Evolutionary conservation across 1,284 basidiomycete genomes (phyloP).

Genomic region (Ustilago crameri): DNA sequence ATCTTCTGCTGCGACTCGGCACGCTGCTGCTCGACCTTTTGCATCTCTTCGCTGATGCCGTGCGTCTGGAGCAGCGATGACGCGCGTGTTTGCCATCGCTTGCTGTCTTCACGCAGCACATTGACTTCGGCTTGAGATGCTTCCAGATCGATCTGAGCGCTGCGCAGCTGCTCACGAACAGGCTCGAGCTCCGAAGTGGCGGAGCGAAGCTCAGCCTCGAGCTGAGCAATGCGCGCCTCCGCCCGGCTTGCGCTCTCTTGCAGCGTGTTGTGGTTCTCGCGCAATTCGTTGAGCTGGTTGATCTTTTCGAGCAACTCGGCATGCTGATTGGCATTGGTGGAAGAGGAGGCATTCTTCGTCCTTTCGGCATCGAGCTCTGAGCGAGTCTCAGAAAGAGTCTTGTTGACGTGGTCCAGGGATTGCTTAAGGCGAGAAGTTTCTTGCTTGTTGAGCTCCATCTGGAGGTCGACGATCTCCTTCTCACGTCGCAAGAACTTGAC

Average conservation of each 20-base stretch:
- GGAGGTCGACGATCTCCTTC: slow-evolving; percentile 88
- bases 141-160: slow-evolving; percentile 79
- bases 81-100: slow-evolving; percentile 86
- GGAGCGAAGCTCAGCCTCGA: slow-evolving; percentile 70
- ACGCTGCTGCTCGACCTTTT: slow-evolving; percentile 62
- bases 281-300: slow-evolving; percentile 84
- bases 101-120: slow-evolving; percentile 81
- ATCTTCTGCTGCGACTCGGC: slow-evolving; percentile 49
- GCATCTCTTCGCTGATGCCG: slow-evolving; percentile 77
- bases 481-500: slow-evolving; percentile 85
- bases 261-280: slow-evolving; percentile 87
- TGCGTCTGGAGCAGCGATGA: slow-evolving; percentile 83
- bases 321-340: slow-evolving; percentile 78
- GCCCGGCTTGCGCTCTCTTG: slow-evolving; percentile 80
- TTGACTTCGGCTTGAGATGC: slow-evolving; percentile 77
- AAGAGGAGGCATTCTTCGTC: slow-evolving; percentile 53
- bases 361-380: slow-evolving; percentile 58
- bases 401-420: slow-evolving; percentile 79
- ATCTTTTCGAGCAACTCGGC: slow-evolving; percentile 86
- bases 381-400: slow-evolving; percentile 78
- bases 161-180: slow-evolving; percentile 77
- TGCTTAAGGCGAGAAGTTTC: slow-evolving; percentile 81
- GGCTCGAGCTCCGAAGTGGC: slow-evolving; percentile 79
- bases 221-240: slow-evolving; percentile 70
- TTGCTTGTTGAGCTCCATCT: slow-evolving; percentile 85